Conservation (phyloP, 805 yeast genomes). For the Ogataea ramenticola region DNA sequence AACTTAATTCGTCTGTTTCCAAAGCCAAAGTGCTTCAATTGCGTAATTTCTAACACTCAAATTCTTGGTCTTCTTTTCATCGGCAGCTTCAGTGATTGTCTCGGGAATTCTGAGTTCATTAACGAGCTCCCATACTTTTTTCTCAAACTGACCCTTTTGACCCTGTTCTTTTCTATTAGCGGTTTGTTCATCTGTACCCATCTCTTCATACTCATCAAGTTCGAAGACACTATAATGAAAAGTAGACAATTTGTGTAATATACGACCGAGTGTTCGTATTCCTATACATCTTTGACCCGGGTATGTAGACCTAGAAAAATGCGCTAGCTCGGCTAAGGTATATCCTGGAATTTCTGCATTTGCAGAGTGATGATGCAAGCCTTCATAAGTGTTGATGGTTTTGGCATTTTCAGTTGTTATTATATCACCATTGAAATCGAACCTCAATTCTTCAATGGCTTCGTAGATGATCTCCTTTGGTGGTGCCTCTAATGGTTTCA, state of each 20-base stretch:
- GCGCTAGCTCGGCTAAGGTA: constrained; percentile 76
- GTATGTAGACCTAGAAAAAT: constrained; percentile 67
- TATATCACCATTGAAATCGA: constrained; percentile 81
- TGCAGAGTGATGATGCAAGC: constrained; percentile 88
- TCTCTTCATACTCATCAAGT: constrained; percentile 19
- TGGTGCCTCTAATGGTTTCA: constrained; percentile 52
- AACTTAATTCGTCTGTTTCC: constrained; percentile 51
- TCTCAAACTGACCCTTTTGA: constrained; percentile 38
- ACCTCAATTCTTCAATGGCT: constrained; percentile 65
- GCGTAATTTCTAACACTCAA: constrained; percentile 78
- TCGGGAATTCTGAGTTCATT: constrained; percentile 57
- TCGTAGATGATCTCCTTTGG: constrained; percentile 37
- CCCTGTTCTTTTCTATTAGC: constrained; percentile 21
- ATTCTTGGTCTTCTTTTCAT: constrained; percentile 55
- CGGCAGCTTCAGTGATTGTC: constrained; percentile 58
- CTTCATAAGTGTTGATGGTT: constrained; percentile 29
- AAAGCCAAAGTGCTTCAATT: constrained; percentile 84
- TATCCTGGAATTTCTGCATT: constrained; percentile 90
- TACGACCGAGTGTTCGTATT: constrained; percentile 79
- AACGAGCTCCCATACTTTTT: constrained; percentile 64
- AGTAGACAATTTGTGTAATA: constrained; percentile 70
- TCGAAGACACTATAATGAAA: constrained; percentile 37
- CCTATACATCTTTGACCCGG: constrained; percentile 86
- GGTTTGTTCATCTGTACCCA: constrained; percentile 30
- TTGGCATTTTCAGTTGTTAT: constrained; percentile 31